phyloP scores from a whole-genome alignment of 2,329 filamentous ascomycete species.

The Penicillium sp. region DNA sequence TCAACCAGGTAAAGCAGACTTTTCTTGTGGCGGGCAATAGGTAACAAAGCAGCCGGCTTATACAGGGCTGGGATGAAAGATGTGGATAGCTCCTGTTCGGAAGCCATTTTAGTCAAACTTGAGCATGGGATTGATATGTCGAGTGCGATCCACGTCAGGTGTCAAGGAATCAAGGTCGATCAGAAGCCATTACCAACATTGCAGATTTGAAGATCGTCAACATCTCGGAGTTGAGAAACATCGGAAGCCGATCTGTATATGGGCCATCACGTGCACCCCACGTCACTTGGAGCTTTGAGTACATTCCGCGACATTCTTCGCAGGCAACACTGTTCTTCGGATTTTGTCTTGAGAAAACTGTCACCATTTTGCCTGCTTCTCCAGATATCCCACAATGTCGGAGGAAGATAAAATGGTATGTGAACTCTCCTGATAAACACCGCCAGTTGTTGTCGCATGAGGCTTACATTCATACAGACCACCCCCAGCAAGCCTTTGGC shows the following conservation, averaged over 20 bases:
- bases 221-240: constrained; percentile 8
- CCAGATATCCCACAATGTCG: constrained; percentile 29
- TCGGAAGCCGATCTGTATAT: constrained; percentile 17
- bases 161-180: background rate
- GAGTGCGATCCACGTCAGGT: background rate
- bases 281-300: constrained; percentile 30
- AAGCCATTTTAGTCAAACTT: constrained; percentile 37
- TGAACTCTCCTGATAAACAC: constrained; percentile 6
- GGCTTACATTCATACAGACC: constrained; percentile 31
- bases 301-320: constrained; percentile 20
- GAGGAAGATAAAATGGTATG: constrained; percentile 41
- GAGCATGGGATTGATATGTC: background rate
- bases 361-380: background rate
- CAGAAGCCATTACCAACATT: constrained; percentile 6
- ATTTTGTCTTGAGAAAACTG: background rate
- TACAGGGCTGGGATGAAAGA: constrained; percentile 76
- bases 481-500: constrained; percentile 39
- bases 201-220: constrained; percentile 4
- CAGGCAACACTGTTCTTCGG: constrained; percentile 17
- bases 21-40: constrained; percentile 81
- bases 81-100: constrained; percentile 47
- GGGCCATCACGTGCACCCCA: constrained; percentile 29
- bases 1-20: constrained; percentile 84
- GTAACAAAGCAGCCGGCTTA: constrained; percentile 79
- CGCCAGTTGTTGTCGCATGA: constrained; percentile 13